Evolutionary conservation across 257 asterid species (phyloP), one percentile per base, ranked within the genome.

Genomic region (Solanum sejunctum): DNA sequence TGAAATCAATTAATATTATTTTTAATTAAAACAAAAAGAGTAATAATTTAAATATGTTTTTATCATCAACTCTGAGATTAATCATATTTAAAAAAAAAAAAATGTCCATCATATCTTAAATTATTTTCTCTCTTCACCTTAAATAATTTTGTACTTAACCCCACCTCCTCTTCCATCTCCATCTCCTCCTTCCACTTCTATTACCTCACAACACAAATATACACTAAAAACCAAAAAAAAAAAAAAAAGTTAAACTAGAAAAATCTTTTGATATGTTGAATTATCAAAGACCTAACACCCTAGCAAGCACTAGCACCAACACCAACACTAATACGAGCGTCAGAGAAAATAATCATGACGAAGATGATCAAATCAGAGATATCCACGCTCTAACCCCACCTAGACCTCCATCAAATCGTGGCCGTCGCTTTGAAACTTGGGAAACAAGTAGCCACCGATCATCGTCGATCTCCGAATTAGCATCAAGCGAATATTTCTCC

Each of bases 301-400:
- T 92, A 81, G 70, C 88, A 28, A 79, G 4, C 64, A 20, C 39
- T 6, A 51, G 71, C 67, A 81, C 84, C 54, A 84, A 60, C 70
- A 72, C 64, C 21, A 86, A 77, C 16, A 80, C 72, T 51, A 84
- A 7, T 0, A 26, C 72, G 7, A 26, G 6, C 6, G 6, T 7
- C 3, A 28, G 5, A 26, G 12, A 66, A 66, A 66, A 28, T 45
- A 4, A 66, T 45, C 83, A 77, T n/a, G 81, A 84, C 10, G 83
- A 83, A n/a, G 89, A 88, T 4, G 91, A 89, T 61, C 52, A 85
- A 26, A 82, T 94, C 58, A 85, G 98, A 69, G 99, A 95, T 73
- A 95, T 95, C 92, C 94, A 94, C 41, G 97, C 99, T 49, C 85
- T 95, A 60, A 92, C 93, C 17, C 98, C 98, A n/a, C 96, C 97